Base-by-base conservation (phyloP, 2,329 filamentous ascomycete genomes). In the Clonostachys solani region DNA sequence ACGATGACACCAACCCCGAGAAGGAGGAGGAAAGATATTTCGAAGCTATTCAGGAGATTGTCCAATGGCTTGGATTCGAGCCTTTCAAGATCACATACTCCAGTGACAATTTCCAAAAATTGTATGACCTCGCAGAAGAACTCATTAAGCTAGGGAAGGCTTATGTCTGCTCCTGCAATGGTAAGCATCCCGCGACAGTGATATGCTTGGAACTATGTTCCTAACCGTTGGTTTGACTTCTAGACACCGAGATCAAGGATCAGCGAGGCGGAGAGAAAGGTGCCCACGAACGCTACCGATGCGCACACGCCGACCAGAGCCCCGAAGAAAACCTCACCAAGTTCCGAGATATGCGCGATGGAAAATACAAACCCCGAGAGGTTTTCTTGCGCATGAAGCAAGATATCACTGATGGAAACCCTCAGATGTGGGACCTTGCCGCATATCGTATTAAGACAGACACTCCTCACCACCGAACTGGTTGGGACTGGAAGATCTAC, bases 1-100 rank as follows among this genome's bases (percentile, higher is more conserved):
- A 89, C 65, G 94, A 97, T 64, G 94, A 97, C 59, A 97, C 94
- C 12, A 97, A 97, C 64, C 94, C 94, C 2, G 90, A 92, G 54
- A 89, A 88, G 43, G 94, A 97, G 65, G 88, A 97, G 64, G 89
- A 95, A 66, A 78, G 86, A 49, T 97, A 92, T 67, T 95, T 95
- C 61, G 80, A 78, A 10, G 87, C 89, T 16, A 97, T 97, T 55
- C 75, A 89, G 58, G 90, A 96, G 51, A 90, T 92, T 62, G 80
- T 96, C 44, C 70, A 77, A 56, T 97, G 94, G 94, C 75, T 96
- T 7, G 87, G 85, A 29, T 64, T 64, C 40, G 54, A 57, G n/a
- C 60, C 61, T 1, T 57, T 51, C 51, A 57, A 59, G 49, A 82
- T 95, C 54, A 96, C 91, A 5, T 84, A 95, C 67, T 89, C 88